Evolutionary conservation across 2,329 filamentous ascomycete species (phyloP).

Genomic region (Aureobasidium zeae): DNA sequence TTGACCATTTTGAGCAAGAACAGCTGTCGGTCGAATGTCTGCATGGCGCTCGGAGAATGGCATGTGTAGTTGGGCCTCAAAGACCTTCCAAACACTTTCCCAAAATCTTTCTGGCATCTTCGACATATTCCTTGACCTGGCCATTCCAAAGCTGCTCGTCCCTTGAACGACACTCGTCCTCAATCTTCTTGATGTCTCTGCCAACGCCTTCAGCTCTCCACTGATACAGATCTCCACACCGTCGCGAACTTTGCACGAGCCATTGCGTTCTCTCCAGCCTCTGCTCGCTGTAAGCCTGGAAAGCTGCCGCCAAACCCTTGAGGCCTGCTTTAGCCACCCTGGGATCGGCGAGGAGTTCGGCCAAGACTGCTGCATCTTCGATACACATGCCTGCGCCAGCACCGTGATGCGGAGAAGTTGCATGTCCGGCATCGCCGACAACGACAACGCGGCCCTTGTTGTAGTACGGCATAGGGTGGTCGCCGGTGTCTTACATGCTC

Average conservation of each 20-base stretch:
- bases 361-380: slow-evolving; percentile 25
- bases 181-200: slow-evolving; percentile 31
- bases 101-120: slow-evolving; percentile 14
- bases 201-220: slow-evolving; percentile 27
- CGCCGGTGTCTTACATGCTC: slow-evolving; percentile 20
- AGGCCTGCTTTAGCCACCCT: slow-evolving; percentile 17
- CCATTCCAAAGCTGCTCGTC: slow-evolving; percentile 15
- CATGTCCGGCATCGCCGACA: slow-evolving; percentile 35
- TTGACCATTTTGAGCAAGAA: no score
- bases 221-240: slow-evolving; percentile 34
- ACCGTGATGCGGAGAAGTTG: slow-evolving; percentile 36
- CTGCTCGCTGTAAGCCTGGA: slow-evolving; percentile 32
- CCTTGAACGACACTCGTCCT: slow-evolving; percentile 22
- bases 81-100: slow-evolving; percentile 4
- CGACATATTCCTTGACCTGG: slow-evolving; percentile 15
- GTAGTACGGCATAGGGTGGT: slow-evolving; percentile 32
- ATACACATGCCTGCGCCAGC: slow-evolving; percentile 26
- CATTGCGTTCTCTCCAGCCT: slow-evolving; percentile 37
- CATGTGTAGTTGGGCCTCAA: neutral
- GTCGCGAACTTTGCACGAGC: slow-evolving; percentile 35
- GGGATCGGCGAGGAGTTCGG: slow-evolving; percentile 22
- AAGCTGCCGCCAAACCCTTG: slow-evolving; percentile 27
- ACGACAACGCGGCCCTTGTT: slow-evolving; percentile 29
- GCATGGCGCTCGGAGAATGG: neutral
- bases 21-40: no score